Conservation (phyloP, 2,329 filamentous ascomycete species). For the Neopestalotiopsis sp. region DNA sequence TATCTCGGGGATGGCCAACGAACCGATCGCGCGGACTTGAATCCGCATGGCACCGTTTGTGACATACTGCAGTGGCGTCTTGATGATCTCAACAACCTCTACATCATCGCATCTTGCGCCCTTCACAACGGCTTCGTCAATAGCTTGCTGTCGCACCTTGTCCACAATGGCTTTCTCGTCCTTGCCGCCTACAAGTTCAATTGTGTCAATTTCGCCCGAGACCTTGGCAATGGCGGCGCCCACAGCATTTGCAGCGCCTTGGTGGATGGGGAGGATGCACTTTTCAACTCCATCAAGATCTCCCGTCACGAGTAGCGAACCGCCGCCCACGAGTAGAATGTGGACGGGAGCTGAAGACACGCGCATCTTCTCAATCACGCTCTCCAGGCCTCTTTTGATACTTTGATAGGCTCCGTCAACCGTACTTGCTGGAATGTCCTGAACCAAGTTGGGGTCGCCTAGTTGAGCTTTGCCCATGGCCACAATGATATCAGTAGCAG, state of each 20-base stretch:
- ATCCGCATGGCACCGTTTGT: conserved; percentile 7
- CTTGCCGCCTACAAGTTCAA: neutral
- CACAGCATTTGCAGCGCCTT: conserved; percentile 13
- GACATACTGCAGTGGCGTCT: conserved; percentile 5
- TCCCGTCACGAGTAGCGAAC: neutral
- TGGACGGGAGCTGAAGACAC: conserved; percentile 12
- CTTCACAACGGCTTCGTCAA: conserved; percentile 3
- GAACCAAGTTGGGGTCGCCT: neutral
- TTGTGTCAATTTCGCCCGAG: conserved; percentile 9
- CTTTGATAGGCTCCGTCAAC: neutral
- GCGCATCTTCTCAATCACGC: conserved; percentile 1
- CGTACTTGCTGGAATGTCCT: neutral
- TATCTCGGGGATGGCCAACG: neutral
- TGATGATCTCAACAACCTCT: conserved; percentile 2
- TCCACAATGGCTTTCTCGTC: conserved; percentile 5
- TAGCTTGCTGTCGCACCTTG: neutral
- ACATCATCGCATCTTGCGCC: neutral
- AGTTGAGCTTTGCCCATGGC: conserved; percentile 13
- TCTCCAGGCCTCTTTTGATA: conserved; percentile 5
- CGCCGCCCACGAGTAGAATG: conserved; percentile 11
- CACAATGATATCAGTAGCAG: conserved; percentile 1
- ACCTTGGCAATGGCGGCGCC: conserved; percentile 17
- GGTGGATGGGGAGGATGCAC: conserved; percentile 1
- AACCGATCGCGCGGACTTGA: neutral
- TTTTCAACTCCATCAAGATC: neutral